Evolutionary conservation across 768 basidiomycete genomes (phyloP), one percentile per base, ranked within the genome.

Genomic region (Hydnomerulius pinastri): DNA sequence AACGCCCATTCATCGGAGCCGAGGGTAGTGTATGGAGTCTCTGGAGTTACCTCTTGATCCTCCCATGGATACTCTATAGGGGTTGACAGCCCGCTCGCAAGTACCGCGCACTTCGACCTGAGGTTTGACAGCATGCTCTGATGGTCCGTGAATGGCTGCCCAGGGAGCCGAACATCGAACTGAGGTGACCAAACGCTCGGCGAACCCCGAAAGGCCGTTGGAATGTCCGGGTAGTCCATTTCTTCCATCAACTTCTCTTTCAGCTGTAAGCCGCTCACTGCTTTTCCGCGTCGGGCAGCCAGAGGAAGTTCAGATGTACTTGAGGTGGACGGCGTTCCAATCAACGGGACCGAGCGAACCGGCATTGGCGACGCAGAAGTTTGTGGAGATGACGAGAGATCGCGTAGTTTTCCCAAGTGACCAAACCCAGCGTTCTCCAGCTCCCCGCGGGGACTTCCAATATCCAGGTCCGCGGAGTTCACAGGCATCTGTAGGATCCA

Each of bases 151-250:
- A 62, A 58, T 18, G 50, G 48, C 11, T 56, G 52, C 12, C n/a
- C 25, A 25, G 40, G 32, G 8, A 47, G 36, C 6, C 51, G 33
- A 12, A 52, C 33, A 18, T 66, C 61, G 30, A 68, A 66, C 25
- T 50, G 53, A 2, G 74, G 71, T 5, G 63, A 66, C 54, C 67
- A 66, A 18, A 60, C 46, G 6, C 64, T 56, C 0, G 71, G 63
- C 4, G 73, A 72, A 12, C 74, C 71, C 12, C 68, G 63, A 60
- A 77, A 77, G 6, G 75, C 71, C 13, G 70, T 73, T 6, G 75
- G 76, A 12, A 77, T 72, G 44, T 69, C 69, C 18, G 76, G 75
- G 48, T 77, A 77, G 6, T 64, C 53, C 53, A 57, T 13, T 13
- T 52, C 51, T 40, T 61, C 50, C 37, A 58, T 55, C 30, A 49